phyloP scores from a whole-genome alignment of 2,329 filamentous ascomycete genomes.

The Teratosphaeria nubilosa region DNA sequence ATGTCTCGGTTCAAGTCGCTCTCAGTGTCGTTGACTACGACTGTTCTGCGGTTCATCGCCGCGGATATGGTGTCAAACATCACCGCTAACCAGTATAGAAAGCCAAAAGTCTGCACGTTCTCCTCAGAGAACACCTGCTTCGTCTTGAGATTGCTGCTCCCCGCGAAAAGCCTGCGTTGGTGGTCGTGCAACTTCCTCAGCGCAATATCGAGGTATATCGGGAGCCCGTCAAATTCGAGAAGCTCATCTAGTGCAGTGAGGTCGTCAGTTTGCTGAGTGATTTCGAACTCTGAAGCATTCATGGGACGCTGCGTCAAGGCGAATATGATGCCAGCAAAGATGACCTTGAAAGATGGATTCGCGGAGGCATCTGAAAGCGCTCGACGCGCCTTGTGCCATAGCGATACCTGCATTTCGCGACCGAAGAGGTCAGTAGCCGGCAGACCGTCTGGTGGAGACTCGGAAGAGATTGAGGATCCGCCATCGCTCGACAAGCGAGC shows the following conservation, averaged over 20 bases:
- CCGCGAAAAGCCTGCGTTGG: slow-evolving; percentile 2
- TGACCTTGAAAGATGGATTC: slow-evolving; percentile 9
- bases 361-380: slow-evolving; percentile 7
- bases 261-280: background rate
- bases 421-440: slow-evolving; percentile 6
- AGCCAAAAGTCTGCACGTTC: slow-evolving; percentile 8
- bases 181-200: slow-evolving; percentile 11
- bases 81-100: slow-evolving; percentile 12
- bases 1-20: background rate
- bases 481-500: slow-evolving; percentile 2
- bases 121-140: slow-evolving; percentile 3
- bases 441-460: background rate
- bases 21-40: slow-evolving; percentile 9
- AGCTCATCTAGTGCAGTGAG: slow-evolving; percentile 4
- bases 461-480: background rate
- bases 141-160: background rate
- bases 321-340: slow-evolving; percentile 12
- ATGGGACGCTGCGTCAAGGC: slow-evolving; percentile 10
- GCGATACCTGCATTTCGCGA: slow-evolving; percentile 8
- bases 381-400: slow-evolving; percentile 10
- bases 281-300: slow-evolving; percentile 3
- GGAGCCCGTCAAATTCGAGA: slow-evolving; percentile 9
- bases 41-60: slow-evolving; percentile 8
- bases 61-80: slow-evolving; percentile 14
- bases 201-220: slow-evolving; percentile 7